A percentile compares a stretch with the other conserved stretches of the same genome.
Conservation (phyloP, 2,329 filamentous ascomycete genomes). For the Penicillium sumatraense region DNA sequence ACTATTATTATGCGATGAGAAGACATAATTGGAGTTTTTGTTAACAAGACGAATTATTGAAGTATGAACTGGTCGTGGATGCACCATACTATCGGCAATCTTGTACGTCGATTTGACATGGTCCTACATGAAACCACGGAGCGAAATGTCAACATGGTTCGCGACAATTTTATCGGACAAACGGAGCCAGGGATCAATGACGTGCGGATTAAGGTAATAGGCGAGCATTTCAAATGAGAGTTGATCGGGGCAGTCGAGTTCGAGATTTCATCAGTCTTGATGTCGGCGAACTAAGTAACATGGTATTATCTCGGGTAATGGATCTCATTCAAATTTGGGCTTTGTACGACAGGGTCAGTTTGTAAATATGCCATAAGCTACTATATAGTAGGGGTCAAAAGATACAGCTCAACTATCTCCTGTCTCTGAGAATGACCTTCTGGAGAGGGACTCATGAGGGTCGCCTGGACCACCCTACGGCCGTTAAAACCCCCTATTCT, state of each 20-base stretch:
- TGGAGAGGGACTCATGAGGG: no score
- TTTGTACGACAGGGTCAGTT: neutral
- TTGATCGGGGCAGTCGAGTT: neutral
- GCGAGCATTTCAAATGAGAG: neutral
- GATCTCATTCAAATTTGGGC: neutral
- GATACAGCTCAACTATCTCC: no score
- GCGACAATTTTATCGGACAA: conserved; percentile 29
- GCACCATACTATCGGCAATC: conserved; percentile 31
- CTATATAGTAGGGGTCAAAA: no score
- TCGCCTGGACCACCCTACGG: no score
- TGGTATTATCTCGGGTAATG: neutral
- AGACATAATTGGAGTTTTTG: neutral
- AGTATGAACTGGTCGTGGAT: conserved; percentile 22
- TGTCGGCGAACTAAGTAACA: neutral
- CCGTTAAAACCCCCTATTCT: no score
- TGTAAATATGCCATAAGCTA: no score
- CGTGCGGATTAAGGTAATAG: conserved; percentile 12
- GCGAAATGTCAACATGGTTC: conserved; percentile 32
- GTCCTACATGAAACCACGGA: conserved; percentile 31
- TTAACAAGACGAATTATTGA: conserved; percentile 8
- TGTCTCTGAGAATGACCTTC: no score
- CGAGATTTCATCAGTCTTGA: neutral
- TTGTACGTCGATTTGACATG: conserved; percentile 34
- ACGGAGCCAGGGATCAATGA: conserved; percentile 11
- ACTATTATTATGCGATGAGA: neutral